phyloP scores from a whole-genome alignment of 2,329 filamentous ascomycete species.

The Aureobasidium lini region DNA sequence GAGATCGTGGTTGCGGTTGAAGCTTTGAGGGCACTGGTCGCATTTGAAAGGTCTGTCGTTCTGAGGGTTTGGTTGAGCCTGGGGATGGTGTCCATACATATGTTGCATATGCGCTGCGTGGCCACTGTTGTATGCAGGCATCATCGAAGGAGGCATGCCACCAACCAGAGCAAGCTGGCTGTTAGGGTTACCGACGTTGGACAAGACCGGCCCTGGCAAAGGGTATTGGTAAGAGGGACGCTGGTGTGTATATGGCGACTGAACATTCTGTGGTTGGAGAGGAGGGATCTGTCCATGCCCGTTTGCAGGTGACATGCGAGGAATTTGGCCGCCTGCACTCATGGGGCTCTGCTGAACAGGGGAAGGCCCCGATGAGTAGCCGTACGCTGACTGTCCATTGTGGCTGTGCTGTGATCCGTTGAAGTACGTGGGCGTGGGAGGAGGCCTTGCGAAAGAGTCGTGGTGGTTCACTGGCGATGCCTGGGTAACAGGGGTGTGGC shows the following conservation, averaged over 20 bases:
- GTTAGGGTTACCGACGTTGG: slow-evolving; percentile 68
- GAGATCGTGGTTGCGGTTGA: slow-evolving; percentile 92
- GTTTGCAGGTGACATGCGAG: slow-evolving; percentile 47
- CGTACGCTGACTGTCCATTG: slow-evolving; percentile 41
- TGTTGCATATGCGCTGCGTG: slow-evolving; percentile 59
- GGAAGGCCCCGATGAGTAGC: slow-evolving; percentile 43
- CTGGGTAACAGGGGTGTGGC: slow-evolving; percentile 19
- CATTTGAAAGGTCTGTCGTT: slow-evolving; percentile 91
- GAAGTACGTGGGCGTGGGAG: slow-evolving; percentile 58
- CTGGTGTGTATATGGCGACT: slow-evolving; percentile 41
- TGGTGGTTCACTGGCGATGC: slow-evolving; percentile 46
- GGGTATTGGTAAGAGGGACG: slow-evolving; percentile 46
- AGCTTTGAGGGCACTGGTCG: slow-evolving; percentile 83
- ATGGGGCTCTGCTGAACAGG: slow-evolving; percentile 44
- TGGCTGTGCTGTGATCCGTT: slow-evolving; percentile 45
- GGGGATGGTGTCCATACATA: slow-evolving; percentile 47
- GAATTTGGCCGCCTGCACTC: slow-evolving; percentile 37
- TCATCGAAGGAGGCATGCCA: slow-evolving; percentile 48
- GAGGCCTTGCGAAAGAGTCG: slow-evolving; percentile 50
- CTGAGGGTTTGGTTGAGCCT: slow-evolving; percentile 43
- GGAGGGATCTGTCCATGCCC: slow-evolving; percentile 37
- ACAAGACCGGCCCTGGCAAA: slow-evolving; percentile 63
- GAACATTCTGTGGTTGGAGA: slow-evolving; percentile 42
- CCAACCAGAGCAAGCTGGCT: slow-evolving; percentile 65
- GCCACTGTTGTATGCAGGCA: slow-evolving; percentile 52